These are phyloP conservation scores for Boletus semigastroideus DNA, from an alignment of 1,284 basidiomycete genomes.

Conservation along the genomic window DNA sequence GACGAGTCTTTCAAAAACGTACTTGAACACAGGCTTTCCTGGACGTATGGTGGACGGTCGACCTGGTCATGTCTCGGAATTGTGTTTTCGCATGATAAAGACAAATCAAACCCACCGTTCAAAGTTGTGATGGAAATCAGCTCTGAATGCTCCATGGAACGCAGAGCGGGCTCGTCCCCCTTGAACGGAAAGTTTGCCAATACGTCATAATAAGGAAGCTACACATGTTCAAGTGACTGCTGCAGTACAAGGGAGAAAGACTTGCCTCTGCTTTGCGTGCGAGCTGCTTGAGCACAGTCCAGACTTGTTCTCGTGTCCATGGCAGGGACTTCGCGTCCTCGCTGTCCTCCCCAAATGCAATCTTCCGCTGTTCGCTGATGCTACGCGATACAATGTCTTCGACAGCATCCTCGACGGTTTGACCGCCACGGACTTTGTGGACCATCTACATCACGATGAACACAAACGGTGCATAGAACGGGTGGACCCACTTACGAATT, in stretches of 20 bases:
- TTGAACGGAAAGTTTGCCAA: slow-evolving; percentile 90
- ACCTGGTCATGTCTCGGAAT: slow-evolving; percentile 42
- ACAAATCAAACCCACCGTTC: slow-evolving; percentile 52
- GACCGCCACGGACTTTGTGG: slow-evolving; percentile 80
- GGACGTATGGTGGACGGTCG: slow-evolving; percentile 85
- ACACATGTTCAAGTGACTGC: not conserved
- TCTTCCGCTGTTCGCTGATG: slow-evolving; percentile 85
- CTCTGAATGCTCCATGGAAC: slow-evolving; percentile 89
- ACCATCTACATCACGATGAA: slow-evolving; percentile 57
- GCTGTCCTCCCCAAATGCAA: slow-evolving; percentile 88
- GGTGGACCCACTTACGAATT: slow-evolving; percentile 54
- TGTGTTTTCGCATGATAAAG: not conserved
- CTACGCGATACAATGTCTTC: slow-evolving; percentile 84
- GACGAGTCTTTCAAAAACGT: slow-evolving; percentile 82
- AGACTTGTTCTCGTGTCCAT: slow-evolving; percentile 89
- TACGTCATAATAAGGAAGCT: slow-evolving; percentile 84
- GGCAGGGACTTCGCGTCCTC: slow-evolving; percentile 82
- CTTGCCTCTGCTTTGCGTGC: slow-evolving; percentile 69
- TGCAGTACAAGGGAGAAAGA: not conserved
- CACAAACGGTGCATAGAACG: not conserved
- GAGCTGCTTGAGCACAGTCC: slow-evolving; percentile 79
- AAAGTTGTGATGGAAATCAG: slow-evolving; percentile 78
- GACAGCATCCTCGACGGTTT: slow-evolving; percentile 75
- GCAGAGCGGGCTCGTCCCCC: slow-evolving; percentile 79
- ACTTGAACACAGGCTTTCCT: slow-evolving; percentile 87